phyloP scores from a whole-genome alignment of 352 stramenopile genomes.

The Globisporangium apiculatum region DNA sequence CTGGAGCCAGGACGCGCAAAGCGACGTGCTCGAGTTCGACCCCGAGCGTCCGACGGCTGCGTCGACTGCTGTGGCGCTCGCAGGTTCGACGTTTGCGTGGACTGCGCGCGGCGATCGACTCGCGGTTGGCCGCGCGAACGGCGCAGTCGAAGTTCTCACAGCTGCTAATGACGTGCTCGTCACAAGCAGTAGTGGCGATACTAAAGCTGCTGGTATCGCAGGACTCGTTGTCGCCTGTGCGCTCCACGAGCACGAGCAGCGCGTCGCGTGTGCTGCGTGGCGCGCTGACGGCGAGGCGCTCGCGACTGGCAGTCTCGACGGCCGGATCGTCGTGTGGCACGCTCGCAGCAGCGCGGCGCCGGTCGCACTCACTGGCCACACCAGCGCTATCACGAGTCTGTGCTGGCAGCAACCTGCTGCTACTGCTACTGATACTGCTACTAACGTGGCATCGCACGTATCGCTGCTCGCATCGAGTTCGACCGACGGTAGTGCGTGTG shows the following conservation, averaged over 20 bases:
- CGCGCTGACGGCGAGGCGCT: constrained; percentile 16
- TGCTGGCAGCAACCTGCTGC: constrained; percentile 19
- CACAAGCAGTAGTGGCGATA: background rate
- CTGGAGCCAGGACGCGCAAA: constrained; percentile 38
- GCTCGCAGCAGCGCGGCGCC: constrained; percentile 17
- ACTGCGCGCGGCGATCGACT: constrained; percentile 18
- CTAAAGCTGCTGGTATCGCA: background rate
- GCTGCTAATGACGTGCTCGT: background rate
- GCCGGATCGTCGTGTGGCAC: constrained; percentile 37
- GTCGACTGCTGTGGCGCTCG: constrained; percentile 16
- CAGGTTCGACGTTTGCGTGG: constrained; percentile 24
- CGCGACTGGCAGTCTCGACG: constrained; percentile 36
- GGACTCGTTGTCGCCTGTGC: constrained; percentile 8
- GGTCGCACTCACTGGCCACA: constrained; percentile 25
- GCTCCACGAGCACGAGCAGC: constrained; percentile 50
- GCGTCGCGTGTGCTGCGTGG: constrained; percentile 38
- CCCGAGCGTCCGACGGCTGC: constrained; percentile 19
- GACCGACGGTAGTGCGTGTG: constrained; percentile 40
- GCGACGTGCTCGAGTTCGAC: constrained; percentile 31
- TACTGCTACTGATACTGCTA: no score
- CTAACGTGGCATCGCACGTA: background rate
- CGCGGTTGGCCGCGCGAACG: constrained; percentile 32
- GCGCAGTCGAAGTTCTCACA: constrained; percentile 35
- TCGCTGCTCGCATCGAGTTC: constrained; percentile 41
- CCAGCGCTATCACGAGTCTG: constrained; percentile 34